phyloP scores from a whole-genome alignment of 2,329 filamentous ascomycete species.

The Neurospora crassa region DNA sequence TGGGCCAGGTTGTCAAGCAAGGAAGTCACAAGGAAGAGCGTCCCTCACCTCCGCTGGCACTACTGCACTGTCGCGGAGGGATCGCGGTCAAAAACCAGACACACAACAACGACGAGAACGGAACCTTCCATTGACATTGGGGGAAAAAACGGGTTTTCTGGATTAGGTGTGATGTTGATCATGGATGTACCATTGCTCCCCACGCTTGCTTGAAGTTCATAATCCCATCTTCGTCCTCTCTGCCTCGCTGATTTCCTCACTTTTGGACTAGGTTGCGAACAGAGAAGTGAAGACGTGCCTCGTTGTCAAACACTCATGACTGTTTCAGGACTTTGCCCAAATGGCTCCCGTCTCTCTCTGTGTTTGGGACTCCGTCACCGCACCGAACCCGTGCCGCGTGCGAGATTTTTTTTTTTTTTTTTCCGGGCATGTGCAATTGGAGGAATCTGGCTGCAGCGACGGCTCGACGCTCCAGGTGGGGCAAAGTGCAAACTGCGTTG shows the following conservation, averaged over 20 bases:
- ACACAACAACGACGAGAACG: not conserved
- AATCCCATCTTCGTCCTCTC: not conserved
- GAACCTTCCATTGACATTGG: not conserved
- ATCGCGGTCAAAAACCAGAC: not conserved
- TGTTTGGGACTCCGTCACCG: not conserved
- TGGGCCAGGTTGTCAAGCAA: not conserved
- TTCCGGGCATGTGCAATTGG: not conserved
- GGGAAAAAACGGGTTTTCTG: not conserved
- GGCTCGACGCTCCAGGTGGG: not conserved
- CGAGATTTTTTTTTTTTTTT: not conserved
- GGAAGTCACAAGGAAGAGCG: too few relatives aligned
- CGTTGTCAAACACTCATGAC: not conserved
- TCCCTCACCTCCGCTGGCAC: not conserved
- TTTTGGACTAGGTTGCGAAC: not conserved
- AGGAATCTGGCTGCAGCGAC: not conserved
- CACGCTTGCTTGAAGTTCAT: not conserved
- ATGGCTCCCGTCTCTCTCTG: not conserved
- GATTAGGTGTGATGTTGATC: not conserved
- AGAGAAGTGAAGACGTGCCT: not conserved
- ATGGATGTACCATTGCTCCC: not conserved
- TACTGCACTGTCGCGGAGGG: not conserved
- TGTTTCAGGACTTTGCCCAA: not conserved
- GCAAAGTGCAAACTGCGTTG: not conserved
- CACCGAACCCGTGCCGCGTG: not conserved
- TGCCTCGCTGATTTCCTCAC: not conserved